phyloP scores from a whole-genome alignment of 2,329 filamentous ascomycete species.

The Colletotrichum navitas region DNA sequence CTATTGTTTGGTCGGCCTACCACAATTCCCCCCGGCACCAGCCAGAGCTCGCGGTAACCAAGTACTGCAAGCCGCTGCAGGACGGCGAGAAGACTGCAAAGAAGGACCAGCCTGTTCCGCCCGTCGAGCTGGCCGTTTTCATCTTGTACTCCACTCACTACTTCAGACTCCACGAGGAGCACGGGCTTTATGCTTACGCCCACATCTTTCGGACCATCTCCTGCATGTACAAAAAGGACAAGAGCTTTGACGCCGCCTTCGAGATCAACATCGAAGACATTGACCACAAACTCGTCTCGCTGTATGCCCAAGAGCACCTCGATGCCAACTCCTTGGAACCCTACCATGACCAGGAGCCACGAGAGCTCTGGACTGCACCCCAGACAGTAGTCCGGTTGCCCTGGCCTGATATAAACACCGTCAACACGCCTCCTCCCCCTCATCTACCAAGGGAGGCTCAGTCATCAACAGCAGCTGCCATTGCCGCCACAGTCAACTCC shows the following conservation, averaged over 20 bases:
- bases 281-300: neutral
- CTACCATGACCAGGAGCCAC: neutral
- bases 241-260: neutral
- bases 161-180: conserved; percentile 11
- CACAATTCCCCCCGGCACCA: neutral
- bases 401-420: neutral
- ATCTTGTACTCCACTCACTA: conserved; percentile 16
- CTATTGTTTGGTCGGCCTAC: neutral
- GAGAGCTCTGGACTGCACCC: conserved; percentile 9
- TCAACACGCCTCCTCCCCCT: neutral
- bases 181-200: conserved; percentile 1
- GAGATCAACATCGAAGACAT: neutral
- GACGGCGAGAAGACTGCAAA: neutral
- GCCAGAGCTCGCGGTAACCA: neutral
- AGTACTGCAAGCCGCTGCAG: neutral
- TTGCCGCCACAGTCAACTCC: neutral
- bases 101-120: neutral
- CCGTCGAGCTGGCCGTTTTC: neutral
- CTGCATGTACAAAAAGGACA: neutral
- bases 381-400: neutral
- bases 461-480: no score
- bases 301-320: neutral
- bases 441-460: accelerated
- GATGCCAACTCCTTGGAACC: neutral
- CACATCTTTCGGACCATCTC: conserved; percentile 10